phyloP scores from a whole-genome alignment of 805 yeast species.

The Lipomyces kockii region DNA sequence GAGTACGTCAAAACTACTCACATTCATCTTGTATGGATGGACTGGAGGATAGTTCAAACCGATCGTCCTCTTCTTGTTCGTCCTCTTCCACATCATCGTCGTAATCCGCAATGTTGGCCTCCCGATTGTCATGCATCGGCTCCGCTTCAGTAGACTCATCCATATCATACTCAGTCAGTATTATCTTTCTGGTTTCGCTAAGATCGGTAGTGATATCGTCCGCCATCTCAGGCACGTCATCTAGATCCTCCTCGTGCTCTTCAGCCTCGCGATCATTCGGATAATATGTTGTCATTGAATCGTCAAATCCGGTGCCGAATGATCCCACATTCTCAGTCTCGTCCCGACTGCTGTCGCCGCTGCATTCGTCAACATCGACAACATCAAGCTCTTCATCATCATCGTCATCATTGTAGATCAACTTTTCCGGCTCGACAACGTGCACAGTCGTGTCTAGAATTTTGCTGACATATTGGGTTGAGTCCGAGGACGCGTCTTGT shows the following conservation, averaged over 20 bases:
- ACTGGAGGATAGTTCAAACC: slow-evolving; percentile 63
- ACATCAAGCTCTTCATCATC: slow-evolving; percentile 19
- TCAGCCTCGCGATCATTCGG: slow-evolving; percentile 1
- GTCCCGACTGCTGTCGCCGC: slow-evolving; percentile 1
- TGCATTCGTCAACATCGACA: slow-evolving; percentile 4
- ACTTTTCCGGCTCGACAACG: not conserved
- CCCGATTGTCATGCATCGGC: not conserved
- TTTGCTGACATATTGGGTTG: not conserved
- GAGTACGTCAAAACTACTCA: slow-evolving; percentile 43
- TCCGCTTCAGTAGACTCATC: not conserved
- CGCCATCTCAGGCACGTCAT: not conserved
- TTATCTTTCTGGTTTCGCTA: not conserved
- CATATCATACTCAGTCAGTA: slow-evolving; percentile 1
- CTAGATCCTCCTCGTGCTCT: not conserved
- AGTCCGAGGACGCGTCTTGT: not conserved
- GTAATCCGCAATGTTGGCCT: slow-evolving; percentile 15
- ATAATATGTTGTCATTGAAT: not conserved
- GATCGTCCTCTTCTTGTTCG: slow-evolving; percentile 41
- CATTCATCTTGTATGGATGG: slow-evolving; percentile 53
- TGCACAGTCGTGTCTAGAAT: not conserved
- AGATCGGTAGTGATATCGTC: not conserved
- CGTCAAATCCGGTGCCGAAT: not conserved
- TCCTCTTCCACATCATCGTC: slow-evolving; percentile 49
- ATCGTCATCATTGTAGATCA: not conserved
- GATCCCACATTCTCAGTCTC: not conserved